These are phyloP conservation scores for Rhizoclosmatium globosum DNA, from an alignment of 192 early-diverging fungal genomes.

Conservation along the genomic window DNA sequence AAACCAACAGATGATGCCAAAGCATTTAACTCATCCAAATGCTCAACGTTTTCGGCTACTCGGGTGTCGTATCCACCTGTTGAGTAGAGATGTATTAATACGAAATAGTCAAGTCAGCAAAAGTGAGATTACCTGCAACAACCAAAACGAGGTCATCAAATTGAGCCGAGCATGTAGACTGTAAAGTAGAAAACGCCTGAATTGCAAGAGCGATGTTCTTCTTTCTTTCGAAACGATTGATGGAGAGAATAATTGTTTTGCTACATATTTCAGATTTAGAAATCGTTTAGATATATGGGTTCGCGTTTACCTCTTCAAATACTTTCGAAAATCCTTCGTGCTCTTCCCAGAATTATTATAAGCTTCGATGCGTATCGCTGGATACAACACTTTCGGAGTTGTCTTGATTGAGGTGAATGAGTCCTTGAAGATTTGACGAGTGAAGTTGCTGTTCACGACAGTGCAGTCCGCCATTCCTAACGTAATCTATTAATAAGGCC, in stretches of 20 bases:
- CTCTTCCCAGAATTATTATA: background rate
- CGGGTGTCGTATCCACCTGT: conserved; percentile 86
- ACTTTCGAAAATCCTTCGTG: background rate
- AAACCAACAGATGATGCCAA: conserved; percentile 62
- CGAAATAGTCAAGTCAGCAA: background rate
- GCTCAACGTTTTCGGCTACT: conserved; percentile 87
- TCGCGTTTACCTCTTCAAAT: conserved; percentile 1
- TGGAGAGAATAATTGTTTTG: conserved; percentile 68
- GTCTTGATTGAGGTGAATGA: conserved; percentile 74
- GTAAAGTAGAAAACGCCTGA: conserved; percentile 69
- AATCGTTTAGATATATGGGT: background rate
- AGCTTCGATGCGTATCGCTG: conserved; percentile 70
- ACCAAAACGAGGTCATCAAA: conserved; percentile 65
- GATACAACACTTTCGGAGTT: conserved; percentile 80
- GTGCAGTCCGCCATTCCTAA: conserved; percentile 85
- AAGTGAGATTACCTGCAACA: conserved; percentile 70
- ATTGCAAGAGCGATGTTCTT: conserved; percentile 89
- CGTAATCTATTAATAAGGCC: background rate
- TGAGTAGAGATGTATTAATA: background rate
- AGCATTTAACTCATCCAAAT: conserved; percentile 74
- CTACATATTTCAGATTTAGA: background rate
- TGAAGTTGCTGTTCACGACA: conserved; percentile 93
- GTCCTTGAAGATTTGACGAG: conserved; percentile 72
- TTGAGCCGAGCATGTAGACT: conserved; percentile 26
- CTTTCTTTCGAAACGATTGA: conserved; percentile 98